Conservation (phyloP, 805 yeast species). For the Candida berthetii region DNA sequence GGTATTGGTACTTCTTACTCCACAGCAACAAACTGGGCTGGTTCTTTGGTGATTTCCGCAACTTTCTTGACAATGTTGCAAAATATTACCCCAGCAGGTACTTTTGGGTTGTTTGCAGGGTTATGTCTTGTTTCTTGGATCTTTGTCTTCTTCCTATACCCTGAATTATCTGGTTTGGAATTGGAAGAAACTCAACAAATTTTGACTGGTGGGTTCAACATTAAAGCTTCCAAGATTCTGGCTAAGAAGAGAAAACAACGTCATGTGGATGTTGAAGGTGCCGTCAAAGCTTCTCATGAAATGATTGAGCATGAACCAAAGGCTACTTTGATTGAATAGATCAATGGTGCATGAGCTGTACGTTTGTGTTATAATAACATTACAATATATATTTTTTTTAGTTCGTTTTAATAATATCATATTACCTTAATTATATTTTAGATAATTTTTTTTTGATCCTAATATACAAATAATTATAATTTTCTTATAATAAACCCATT, state of each 20-base stretch:
- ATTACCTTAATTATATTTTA: neutral
- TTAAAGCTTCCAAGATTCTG: slow-evolving; percentile 52
- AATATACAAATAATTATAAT: neutral
- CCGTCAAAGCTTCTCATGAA: slow-evolving; percentile 20
- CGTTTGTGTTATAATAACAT: too few species aligned
- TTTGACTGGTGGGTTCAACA: slow-evolving; percentile 80
- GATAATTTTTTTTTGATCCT: neutral
- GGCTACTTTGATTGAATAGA: neutral
- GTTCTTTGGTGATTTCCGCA: slow-evolving; percentile 84
- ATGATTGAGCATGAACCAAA: slow-evolving; percentile 16
- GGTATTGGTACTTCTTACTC: slow-evolving; percentile 89
- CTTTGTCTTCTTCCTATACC: slow-evolving; percentile 79
- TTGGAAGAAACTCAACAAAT: slow-evolving; percentile 87
- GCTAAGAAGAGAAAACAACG: slow-evolving; percentile 38
- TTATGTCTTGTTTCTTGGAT: slow-evolving; percentile 66
- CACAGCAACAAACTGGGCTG: slow-evolving; percentile 93
- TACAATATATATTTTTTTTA: neutral
- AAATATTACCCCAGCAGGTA: slow-evolving; percentile 91
- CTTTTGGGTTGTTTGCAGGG: slow-evolving; percentile 86
- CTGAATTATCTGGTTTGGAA: slow-evolving; percentile 86
- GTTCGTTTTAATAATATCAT: neutral
- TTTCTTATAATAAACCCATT: neutral
- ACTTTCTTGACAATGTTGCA: slow-evolving; percentile 93
- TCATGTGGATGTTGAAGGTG: slow-evolving; percentile 16
- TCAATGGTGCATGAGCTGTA: too few species aligned